These are phyloP conservation scores for Cadophora sp. DNA, from an alignment of 2,329 filamentous ascomycete species.

Conservation along the genomic window DNA sequence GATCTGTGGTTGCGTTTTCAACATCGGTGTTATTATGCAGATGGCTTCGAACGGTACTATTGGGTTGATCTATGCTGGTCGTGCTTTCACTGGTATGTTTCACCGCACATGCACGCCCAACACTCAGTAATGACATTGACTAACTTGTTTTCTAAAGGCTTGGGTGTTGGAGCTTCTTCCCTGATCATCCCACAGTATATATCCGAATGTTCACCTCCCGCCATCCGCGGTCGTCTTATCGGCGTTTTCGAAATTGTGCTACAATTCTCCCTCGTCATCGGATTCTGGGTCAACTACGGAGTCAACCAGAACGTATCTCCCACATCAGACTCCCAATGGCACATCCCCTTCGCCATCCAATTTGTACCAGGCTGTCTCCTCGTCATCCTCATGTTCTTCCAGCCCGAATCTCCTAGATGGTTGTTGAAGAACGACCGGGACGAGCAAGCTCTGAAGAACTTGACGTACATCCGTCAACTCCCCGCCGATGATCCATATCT, in stretches of 20 bases:
- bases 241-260: slow-evolving; percentile 55
- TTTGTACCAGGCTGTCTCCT: slow-evolving; percentile 58
- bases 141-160: slow-evolving; percentile 30
- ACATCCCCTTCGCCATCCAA: slow-evolving; percentile 65
- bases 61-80: slow-evolving; percentile 50
- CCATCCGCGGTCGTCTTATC: slow-evolving; percentile 54
- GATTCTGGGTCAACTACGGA: slow-evolving; percentile 53
- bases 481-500: slow-evolving; percentile 52
- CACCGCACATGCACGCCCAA: neutral
- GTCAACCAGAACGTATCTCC: slow-evolving; percentile 47
- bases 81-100: slow-evolving; percentile 50
- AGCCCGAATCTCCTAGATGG: slow-evolving; percentile 71
- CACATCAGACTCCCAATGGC: slow-evolving; percentile 49
- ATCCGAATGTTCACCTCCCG: slow-evolving; percentile 48
- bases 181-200: slow-evolving; percentile 49
- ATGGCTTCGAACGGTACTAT: slow-evolving; percentile 35
- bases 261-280: slow-evolving; percentile 50
- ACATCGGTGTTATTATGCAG: slow-evolving; percentile 38
- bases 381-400: slow-evolving; percentile 61
- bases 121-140: neutral
- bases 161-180: slow-evolving; percentile 55
- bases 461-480: slow-evolving; percentile 54
- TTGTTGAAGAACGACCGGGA: slow-evolving; percentile 71
- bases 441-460: slow-evolving; percentile 54
- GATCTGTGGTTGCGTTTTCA: slow-evolving; percentile 48